phyloP scores from a whole-genome alignment of 176 grass and related monocot species.

The Echinochloa phyllopogon region DNA sequence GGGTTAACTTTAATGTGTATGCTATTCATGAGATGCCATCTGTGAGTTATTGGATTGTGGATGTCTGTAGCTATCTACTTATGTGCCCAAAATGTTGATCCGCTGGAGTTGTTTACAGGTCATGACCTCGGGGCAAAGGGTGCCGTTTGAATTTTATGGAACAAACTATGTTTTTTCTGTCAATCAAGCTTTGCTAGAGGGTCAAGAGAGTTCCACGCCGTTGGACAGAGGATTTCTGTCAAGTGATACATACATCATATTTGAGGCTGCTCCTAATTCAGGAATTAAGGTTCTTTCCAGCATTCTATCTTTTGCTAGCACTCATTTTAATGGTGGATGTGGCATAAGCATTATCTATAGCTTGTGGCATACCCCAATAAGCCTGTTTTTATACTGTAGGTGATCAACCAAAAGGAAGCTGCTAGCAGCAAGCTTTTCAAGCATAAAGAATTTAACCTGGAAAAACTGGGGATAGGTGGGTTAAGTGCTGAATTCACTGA shows the following conservation, averaged over 20 bases:
- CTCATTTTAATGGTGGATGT: slow-evolving; percentile 3
- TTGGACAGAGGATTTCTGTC: slow-evolving; percentile 84
- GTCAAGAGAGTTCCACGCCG: slow-evolving; percentile 74
- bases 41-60: not conserved
- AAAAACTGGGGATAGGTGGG: slow-evolving; percentile 98
- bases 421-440: slow-evolving; percentile 98
- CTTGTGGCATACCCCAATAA: slow-evolving; percentile 22
- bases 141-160: slow-evolving; percentile 94
- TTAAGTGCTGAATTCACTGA: slow-evolving; percentile 91
- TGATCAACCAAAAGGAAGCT: slow-evolving; percentile 94
- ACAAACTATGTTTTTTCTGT: slow-evolving; percentile 94
- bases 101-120: slow-evolving; percentile 55
- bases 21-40: not conserved
- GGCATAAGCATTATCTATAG: not conserved
- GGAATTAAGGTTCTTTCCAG: slow-evolving; percentile 83
- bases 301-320: slow-evolving; percentile 30
- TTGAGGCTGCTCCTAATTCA: slow-evolving; percentile 90
- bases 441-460: slow-evolving; percentile 94
- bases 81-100: slow-evolving; percentile 15
- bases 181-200: slow-evolving; percentile 91
- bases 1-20: not conserved
- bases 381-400: slow-evolving; percentile 53
- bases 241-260: slow-evolving; percentile 92
- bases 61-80: slow-evolving; percentile 13
- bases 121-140: slow-evolving; percentile 89